Evolutionary conservation across 257 asterid species (phyloP).

Genomic region (Echium plantagineum): DNA sequence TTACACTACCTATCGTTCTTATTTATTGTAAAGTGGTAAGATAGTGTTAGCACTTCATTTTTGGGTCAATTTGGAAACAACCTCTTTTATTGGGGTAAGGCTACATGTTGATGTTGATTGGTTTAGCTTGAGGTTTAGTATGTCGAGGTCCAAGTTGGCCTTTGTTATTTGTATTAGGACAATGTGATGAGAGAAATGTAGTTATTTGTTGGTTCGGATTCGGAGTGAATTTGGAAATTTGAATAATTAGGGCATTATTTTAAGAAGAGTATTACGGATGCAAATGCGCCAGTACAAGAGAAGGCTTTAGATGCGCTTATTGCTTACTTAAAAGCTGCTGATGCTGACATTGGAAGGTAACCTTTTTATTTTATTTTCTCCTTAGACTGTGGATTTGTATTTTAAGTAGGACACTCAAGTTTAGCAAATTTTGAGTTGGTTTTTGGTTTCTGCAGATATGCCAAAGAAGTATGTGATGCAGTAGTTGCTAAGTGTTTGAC

Average conservation of each 20-base stretch:
- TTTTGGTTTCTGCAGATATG: conserved; percentile 38
- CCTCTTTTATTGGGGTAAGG: no score
- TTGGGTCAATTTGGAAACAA: no score
- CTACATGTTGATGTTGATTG: no score
- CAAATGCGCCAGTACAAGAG: conserved; percentile 98
- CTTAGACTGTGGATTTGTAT: conserved; percentile 2
- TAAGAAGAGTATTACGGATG: conserved; percentile 71
- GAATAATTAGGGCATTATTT: conserved; percentile 55
- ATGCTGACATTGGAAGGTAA: conserved; percentile 91
- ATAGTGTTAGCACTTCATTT: no score
- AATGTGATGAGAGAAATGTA: conserved; percentile 22
- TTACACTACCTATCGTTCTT: no score
- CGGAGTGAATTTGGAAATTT: not conserved
- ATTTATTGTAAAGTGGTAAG: no score
- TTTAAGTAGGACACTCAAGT: not conserved
- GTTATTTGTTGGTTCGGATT: conserved; percentile 17
- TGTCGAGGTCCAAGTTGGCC: no score
- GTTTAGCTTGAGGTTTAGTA: conserved; percentile 15
- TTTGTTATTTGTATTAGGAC: not conserved
- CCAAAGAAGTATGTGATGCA: conserved; percentile 93
- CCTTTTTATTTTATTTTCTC: conserved; percentile 1
- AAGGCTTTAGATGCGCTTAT: conserved; percentile 95
- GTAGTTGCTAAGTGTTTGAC: conserved; percentile 87
- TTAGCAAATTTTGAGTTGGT: conserved; percentile 4
- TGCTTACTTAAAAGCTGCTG: conserved; percentile 85